Percentiles rank a stretch among this genome's conserved stretches.
These are phyloP conservation scores for Laburnicola sp. DNA, from an alignment of 2,329 filamentous ascomycete species.

Conservation along the genomic window DNA sequence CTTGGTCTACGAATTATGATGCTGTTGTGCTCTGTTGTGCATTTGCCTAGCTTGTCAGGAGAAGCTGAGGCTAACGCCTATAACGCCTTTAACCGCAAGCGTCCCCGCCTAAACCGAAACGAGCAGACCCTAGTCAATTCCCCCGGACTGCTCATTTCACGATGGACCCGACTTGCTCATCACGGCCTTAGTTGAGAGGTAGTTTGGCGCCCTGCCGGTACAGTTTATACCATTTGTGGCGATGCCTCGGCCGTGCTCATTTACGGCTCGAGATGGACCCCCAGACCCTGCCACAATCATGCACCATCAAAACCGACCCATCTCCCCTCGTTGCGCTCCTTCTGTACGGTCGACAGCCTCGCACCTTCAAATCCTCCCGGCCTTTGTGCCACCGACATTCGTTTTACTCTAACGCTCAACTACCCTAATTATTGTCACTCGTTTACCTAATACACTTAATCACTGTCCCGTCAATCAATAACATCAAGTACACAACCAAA, in stretches of 20 bases:
- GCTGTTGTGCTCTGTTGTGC: slow-evolving; percentile 19
- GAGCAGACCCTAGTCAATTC: slow-evolving; percentile 1
- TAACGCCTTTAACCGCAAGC: slow-evolving; percentile 4
- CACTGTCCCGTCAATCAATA: slow-evolving; percentile 25
- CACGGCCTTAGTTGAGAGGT: slow-evolving; percentile 26
- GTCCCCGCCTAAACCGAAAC: slow-evolving; percentile 2
- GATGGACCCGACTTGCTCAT: slow-evolving; percentile 24
- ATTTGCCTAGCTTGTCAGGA: slow-evolving; percentile 15
- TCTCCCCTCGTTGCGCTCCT: slow-evolving; percentile 28
- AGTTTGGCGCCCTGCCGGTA: slow-evolving; percentile 20
- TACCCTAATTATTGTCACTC: slow-evolving; percentile 23
- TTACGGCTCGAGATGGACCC: slow-evolving; percentile 28
- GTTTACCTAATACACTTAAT: slow-evolving; percentile 45
- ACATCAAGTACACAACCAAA: slow-evolving; percentile 47
- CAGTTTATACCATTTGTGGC: slow-evolving; percentile 29
- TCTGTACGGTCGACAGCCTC: slow-evolving; percentile 38
- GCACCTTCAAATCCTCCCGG: slow-evolving; percentile 34
- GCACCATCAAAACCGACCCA: slow-evolving; percentile 36
- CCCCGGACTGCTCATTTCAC: slow-evolving; percentile 40
- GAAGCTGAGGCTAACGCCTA: slow-evolving; percentile 12
- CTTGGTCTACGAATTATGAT: slow-evolving; percentile 6
- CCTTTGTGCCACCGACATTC: slow-evolving; percentile 43
- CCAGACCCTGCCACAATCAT: slow-evolving; percentile 31
- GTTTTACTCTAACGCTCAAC: slow-evolving; percentile 25
- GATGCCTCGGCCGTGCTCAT: slow-evolving; percentile 28